phyloP scores from a whole-genome alignment of 1,284 basidiomycete genomes.

The Inonotus hispidus region DNA sequence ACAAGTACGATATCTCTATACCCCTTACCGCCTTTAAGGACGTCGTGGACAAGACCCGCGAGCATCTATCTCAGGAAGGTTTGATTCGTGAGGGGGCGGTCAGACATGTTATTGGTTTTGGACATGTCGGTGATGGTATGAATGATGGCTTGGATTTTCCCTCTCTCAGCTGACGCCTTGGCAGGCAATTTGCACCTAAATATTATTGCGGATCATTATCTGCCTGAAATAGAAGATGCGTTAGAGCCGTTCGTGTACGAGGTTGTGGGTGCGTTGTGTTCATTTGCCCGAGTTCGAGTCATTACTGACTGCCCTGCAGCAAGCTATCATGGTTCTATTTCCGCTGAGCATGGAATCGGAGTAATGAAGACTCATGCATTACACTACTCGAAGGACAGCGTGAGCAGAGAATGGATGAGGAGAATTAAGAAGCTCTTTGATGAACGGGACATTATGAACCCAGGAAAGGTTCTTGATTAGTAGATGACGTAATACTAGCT shows the following conservation, averaged over 20 bases:
- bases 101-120: conserved; percentile 86
- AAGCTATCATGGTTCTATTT: conserved; percentile 82
- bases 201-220: conserved; percentile 82
- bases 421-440: conserved; percentile 90
- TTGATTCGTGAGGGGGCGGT: conserved; percentile 70
- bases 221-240: conserved; percentile 77
- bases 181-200: conserved; percentile 94
- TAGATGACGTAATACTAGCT: not conserved
- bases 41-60: conserved; percentile 79
- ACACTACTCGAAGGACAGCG: conserved; percentile 79
- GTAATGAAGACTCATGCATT: conserved; percentile 93
- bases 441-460: conserved; percentile 88
- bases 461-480: conserved; percentile 67
- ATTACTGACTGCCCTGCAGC: conserved; percentile 32
- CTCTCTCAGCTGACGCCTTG: conserved; percentile 5
- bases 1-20: conserved; percentile 97
- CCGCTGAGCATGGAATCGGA: conserved; percentile 95
- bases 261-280: conserved; percentile 61
- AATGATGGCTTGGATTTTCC: conserved; percentile 17
- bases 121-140: conserved; percentile 94
- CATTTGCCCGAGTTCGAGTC: not conserved
- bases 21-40: conserved; percentile 87
- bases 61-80: conserved; percentile 69
- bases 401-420: conserved; percentile 86
- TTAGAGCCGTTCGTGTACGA: conserved; percentile 97